These are phyloP conservation scores for Epichloe sp. DNA, from an alignment of 2,329 filamentous ascomycete species.

Conservation along the genomic window DNA sequence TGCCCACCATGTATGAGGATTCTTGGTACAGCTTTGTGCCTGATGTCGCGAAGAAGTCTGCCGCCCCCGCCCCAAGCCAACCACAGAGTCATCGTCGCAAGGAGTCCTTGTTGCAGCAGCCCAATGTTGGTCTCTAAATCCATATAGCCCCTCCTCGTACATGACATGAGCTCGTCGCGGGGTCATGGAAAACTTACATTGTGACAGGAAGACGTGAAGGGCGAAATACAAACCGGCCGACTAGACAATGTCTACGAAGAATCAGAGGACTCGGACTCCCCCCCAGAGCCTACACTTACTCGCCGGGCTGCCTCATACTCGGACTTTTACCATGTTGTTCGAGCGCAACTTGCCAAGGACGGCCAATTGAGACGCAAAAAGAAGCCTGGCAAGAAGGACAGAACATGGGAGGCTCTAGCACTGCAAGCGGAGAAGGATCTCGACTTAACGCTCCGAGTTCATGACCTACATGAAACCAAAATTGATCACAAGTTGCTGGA, in stretches of 20 bases:
- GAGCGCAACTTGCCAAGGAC: constrained; percentile 42
- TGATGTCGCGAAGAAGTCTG: constrained; percentile 39
- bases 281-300: constrained; percentile 51
- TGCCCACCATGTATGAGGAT: constrained; percentile 59
- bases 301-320: constrained; percentile 63
- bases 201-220: constrained; percentile 39
- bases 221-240: constrained; percentile 36
- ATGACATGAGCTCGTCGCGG: background rate
- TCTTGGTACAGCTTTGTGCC: constrained; percentile 72
- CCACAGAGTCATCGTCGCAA: constrained; percentile 47
- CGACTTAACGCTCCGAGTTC: constrained; percentile 2
- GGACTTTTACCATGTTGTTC: constrained; percentile 56
- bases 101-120: constrained; percentile 55
- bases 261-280: constrained; percentile 34
- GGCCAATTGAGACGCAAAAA: constrained; percentile 24
- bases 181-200: constrained; percentile 11
- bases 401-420: constrained; percentile 37
- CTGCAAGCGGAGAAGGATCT: constrained; percentile 13
- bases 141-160: constrained; percentile 5
- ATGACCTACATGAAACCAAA: constrained; percentile 11
- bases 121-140: constrained; percentile 36
- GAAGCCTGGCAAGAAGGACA: constrained; percentile 24
- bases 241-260: constrained; percentile 48
- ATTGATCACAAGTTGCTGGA: constrained; percentile 59
- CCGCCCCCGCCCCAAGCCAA: constrained; percentile 29